Evolutionary conservation across 768 basidiomycete species (phyloP), one percentile per base, ranked within the genome.

Genomic region (Pleurotus citrinopileatus): DNA sequence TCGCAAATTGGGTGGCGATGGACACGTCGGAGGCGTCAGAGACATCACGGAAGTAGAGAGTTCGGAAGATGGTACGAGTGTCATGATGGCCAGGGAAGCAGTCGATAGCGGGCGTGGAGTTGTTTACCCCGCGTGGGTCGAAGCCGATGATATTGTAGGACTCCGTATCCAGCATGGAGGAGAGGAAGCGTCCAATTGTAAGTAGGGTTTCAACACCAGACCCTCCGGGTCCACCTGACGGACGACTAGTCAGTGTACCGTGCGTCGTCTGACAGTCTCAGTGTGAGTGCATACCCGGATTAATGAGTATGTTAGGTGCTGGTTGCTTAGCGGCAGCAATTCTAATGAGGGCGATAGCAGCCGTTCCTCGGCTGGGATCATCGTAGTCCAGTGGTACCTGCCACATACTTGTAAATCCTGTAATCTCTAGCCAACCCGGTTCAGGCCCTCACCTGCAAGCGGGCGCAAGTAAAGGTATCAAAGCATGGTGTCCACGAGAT

Each of bases 301-400:
- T 44, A 17, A 22, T 10, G 25, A 23, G 43, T 8, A 44, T 25
- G 19, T 22, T 44, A 6, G 43, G 43, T 12, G 43, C 43, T 44
- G 2, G 46, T 44, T 37, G 1, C 64, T 59, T 1, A 43, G 22
- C 37, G 73, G 53, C 2, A 64, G 52, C 8, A 76, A 69, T 65
- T 20, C 75, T 70, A 17, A 72, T 68, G 7, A 79, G 53, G 0
- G 77, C 79, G 28, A 80, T 74, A 19, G 63, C 63, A 1, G 73
- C 76, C 52, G 67, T 65, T n/a, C 57, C 64, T 8, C 70, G 72
- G n/a, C 61, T 36, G 3, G 75, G 71, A 4, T 74, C 66, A 1
- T 70, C 70, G 46, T 81, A 73, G 56, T 80, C 70, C 34, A 79
- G 58, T 15, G 77, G 77, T 13, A 78, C 76, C 77, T 80, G 29